phyloP scores from a whole-genome alignment of 2,329 filamentous ascomycete genomes.

The Talaromyces sp. region DNA sequence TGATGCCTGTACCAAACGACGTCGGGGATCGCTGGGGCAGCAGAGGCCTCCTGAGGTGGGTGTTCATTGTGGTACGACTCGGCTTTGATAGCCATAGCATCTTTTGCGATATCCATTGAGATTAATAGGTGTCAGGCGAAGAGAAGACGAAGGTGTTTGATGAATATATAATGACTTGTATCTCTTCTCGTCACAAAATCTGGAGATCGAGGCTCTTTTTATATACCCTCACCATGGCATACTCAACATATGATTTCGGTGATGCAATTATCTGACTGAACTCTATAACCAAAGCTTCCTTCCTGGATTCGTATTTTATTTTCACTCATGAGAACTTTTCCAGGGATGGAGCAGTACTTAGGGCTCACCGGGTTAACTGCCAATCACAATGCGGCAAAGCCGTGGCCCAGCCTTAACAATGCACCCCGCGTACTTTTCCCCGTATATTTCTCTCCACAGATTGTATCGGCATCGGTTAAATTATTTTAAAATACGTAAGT shows the following conservation, averaged over 20 bases:
- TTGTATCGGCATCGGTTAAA: background rate
- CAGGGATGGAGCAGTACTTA: background rate
- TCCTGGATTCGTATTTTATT: background rate
- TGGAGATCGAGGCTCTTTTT: background rate
- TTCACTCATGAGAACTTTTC: background rate
- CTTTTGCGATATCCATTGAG: background rate
- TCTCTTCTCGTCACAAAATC: background rate
- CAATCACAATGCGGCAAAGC: background rate
- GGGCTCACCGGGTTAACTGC: background rate
- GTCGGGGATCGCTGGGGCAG: background rate
- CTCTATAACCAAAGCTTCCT: background rate
- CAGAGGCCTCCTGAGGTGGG: background rate
- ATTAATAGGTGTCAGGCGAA: background rate
- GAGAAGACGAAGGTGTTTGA: background rate
- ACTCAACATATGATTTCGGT: background rate
- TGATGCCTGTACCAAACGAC: background rate
- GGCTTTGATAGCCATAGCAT: background rate
- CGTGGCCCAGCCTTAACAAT: background rate
- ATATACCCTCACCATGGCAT: background rate
- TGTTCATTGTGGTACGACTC: background rate
- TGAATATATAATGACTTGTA: background rate
- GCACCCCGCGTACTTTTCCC: background rate
- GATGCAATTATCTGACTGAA: background rate
- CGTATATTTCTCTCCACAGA: background rate
- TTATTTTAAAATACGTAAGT: background rate